Evolutionary conservation across 1,284 basidiomycete species (phyloP), one percentile per base, ranked within the genome.

Genomic region (Naganishia sp.): DNA sequence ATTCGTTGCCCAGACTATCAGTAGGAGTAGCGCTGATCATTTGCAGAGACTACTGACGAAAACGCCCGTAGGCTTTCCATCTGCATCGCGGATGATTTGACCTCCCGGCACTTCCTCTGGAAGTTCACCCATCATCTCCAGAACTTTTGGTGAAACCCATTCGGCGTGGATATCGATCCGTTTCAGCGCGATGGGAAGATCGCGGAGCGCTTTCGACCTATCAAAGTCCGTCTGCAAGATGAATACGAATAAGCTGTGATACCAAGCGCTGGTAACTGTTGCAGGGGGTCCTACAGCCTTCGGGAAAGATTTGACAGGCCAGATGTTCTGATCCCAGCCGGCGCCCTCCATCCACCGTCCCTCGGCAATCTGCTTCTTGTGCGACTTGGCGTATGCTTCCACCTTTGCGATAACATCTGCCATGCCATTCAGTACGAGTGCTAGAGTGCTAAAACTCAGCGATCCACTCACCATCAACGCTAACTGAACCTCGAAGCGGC

Each of bases 291-390:
- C 58, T 71, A 92, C 92, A 5, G 90, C 88, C 28, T 85, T 88
- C 0, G 94, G 93, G 73, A 93, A 94, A 32, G 83, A 77, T 31
- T 84, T 80, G 21, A 82, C 84, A 1, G 83, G 68, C 76, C 79
- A 85, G 3, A 76, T 70, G 5, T 90, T 95, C 77, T 97, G 93
- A 75, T 97, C 91, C 93, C 94, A 97, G 6, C 93, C 94, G 81
- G 89, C 85, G 3, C 92, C 94, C 71, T 88, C 82, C 63, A 96
- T 85, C 91, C 91, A 95, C 4, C 77, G 81, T 3, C 83, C 82
- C 6, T 87, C 82, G 0, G 81, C 74, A 2, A 82, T 74, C n/a
- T 88, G 74, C 52, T 86, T 83, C 0, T 86, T 84, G 65, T 86
- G 83, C 5, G 82, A 75, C 2, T 79, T 72, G 54, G 92, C 84